phyloP scores from a whole-genome alignment of 1,284 basidiomycete species.

The Boletus sp. region DNA sequence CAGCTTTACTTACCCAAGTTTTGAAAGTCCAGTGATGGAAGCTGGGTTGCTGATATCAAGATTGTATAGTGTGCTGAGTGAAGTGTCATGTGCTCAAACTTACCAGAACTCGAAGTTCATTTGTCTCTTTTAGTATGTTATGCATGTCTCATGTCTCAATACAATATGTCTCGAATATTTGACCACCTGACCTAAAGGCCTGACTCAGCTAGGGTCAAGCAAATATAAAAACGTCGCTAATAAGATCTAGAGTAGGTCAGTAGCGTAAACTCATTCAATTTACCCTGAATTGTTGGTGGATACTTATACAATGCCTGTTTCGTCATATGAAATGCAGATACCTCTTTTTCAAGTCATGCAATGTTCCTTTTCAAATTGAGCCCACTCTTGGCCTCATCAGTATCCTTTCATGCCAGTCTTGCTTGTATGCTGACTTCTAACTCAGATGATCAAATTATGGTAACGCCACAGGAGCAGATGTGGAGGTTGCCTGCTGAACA shows the following conservation, averaged over 20 bases:
- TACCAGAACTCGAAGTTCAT: too few species aligned
- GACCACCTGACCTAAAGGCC: constrained; percentile 3
- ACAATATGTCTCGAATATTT: not conserved
- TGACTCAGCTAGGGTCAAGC: not conserved
- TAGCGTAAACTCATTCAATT: not conserved
- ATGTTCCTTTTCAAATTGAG: constrained; percentile 17
- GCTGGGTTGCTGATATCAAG: constrained; percentile 27
- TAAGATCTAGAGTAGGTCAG: not conserved
- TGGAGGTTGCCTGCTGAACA: not conserved
- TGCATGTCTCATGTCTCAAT: too few species aligned
- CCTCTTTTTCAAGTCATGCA: not conserved
- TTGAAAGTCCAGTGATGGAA: not conserved
- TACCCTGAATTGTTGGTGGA: not conserved
- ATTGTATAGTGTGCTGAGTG: constrained; percentile 13
- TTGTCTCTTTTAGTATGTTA: too few species aligned
- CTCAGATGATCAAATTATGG: constrained; percentile 10
- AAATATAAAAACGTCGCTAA: not conserved
- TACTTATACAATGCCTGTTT: too few species aligned
- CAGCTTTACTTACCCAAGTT: constrained; percentile 20
- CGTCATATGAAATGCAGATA: too few species aligned
- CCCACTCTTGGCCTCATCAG: constrained; percentile 5
- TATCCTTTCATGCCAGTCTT: constrained; percentile 14
- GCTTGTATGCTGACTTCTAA: not conserved
- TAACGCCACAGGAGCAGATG: constrained; percentile 3
- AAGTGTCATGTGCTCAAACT: not conserved